Conservation (phyloP, 768 basidiomycete species). For the Pleurotus sapidus region DNA sequence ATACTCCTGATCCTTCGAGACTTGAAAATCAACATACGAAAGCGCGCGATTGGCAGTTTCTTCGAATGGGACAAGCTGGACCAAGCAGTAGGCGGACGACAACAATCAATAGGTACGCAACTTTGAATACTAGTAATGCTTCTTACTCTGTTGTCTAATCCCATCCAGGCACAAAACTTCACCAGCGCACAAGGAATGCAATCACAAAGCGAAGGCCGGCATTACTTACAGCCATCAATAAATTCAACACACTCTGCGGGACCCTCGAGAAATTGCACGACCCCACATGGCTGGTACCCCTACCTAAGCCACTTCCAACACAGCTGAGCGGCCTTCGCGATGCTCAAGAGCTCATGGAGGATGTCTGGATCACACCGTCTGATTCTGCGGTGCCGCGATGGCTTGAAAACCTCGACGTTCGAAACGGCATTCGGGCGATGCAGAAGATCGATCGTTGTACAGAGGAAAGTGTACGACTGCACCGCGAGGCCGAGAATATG, state of each 20-base stretch:
- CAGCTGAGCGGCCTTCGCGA: conserved; percentile 23
- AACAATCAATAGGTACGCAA: conserved; percentile 34
- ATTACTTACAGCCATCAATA: conserved; percentile 23
- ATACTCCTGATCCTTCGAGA: conserved; percentile 31
- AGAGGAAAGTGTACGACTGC: conserved; percentile 28
- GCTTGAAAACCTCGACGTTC: conserved; percentile 28
- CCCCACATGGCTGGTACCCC: conserved; percentile 22
- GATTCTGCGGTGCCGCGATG: conserved; percentile 20
- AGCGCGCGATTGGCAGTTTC: conserved; percentile 28
- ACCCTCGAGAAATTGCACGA: conserved; percentile 18
- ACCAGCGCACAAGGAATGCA: conserved; percentile 27
- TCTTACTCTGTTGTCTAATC: neutral
- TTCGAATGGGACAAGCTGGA: conserved; percentile 35
- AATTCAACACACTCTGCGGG: conserved; percentile 24
- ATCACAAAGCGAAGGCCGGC: conserved; percentile 28
- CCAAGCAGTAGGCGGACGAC: conserved; percentile 25
- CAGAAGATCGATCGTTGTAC: conserved; percentile 22
- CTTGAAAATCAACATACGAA: conserved; percentile 36
- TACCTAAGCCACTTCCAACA: conserved; percentile 28
- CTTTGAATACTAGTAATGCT: too few relatives aligned
- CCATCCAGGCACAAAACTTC: conserved; percentile 27
- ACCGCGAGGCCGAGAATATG: conserved; percentile 28
- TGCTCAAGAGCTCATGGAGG: conserved; percentile 27
- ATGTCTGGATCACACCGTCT: conserved; percentile 28
- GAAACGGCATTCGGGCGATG: conserved; percentile 16